phyloP scores from a whole-genome alignment of 495 filamentous ascomycete genomes.

The Penicillium roqueforti region DNA sequence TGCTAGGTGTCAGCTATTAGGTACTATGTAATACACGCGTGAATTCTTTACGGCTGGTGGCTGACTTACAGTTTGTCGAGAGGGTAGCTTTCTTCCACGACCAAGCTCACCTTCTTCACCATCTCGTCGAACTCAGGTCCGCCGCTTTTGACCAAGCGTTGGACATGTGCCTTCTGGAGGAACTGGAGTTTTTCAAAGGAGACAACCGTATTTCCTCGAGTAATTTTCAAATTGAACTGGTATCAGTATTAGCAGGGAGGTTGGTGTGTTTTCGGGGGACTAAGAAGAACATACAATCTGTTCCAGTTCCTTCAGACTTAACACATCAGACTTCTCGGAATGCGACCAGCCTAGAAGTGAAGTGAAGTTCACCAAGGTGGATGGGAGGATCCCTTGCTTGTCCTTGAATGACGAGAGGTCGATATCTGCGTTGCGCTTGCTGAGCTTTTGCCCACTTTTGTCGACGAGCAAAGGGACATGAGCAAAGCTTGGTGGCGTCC shows the following conservation, averaged over 20 bases:
- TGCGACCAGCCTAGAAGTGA: constrained; percentile 85
- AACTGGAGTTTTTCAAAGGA: constrained; percentile 74
- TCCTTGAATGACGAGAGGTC: constrained; percentile 66
- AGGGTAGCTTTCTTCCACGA: constrained; percentile 31
- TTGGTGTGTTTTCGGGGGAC: background rate
- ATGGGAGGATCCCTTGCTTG: constrained; percentile 61
- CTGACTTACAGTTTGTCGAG: constrained; percentile 28
- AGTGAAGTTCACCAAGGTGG: constrained; percentile 76
- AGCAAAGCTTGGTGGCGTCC: constrained; percentile 77
- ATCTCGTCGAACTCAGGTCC: constrained; percentile 46
- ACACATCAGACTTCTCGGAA: constrained; percentile 58
- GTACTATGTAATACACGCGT: background rate
- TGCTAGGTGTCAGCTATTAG: constrained; percentile 14
- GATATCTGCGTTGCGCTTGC: constrained; percentile 75
- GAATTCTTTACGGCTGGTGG: background rate
- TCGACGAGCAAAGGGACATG: constrained; percentile 87
- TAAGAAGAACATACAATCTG: constrained; percentile 48
- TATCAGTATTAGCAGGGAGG: constrained; percentile 12
- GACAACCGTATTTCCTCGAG: constrained; percentile 82
- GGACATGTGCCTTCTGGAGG: constrained; percentile 70
- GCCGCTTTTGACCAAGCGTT: constrained; percentile 33
- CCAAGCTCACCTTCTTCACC: constrained; percentile 35
- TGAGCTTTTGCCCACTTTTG: constrained; percentile 72
- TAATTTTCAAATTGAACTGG: constrained; percentile 78
- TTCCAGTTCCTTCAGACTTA: constrained; percentile 66